Base-by-base conservation (phyloP, 495 filamentous ascomycete genomes). In the Letharia lupina region DNA sequence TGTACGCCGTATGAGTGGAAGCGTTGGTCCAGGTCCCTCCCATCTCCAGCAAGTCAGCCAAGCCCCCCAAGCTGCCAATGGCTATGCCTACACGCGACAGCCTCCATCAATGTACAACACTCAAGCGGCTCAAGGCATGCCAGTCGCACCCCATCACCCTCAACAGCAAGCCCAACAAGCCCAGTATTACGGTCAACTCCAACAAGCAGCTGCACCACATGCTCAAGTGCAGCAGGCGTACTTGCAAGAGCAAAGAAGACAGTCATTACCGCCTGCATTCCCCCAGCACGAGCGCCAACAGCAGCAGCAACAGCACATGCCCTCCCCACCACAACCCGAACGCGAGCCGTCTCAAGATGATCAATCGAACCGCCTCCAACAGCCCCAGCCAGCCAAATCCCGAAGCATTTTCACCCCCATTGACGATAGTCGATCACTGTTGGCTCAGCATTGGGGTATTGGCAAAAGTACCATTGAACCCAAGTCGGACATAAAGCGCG, bases 361-460 rank as follows among this genome's bases (percentile, higher is more conserved):
- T 65, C 82, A 84, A 66, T 81, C 80, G 8, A 82, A 81, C 57
- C 82, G 75, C 69, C 80, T 79, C 77, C 80, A 80, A 31, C 93
- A 91, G 72, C 88, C 89, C 35, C 76, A 89, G n/a, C 84, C 87
- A 18, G 85, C 86, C 28, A 93, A 93, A 75, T 89, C 89, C 11
- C 87, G 91, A 65, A 96, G 92, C 75, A 98, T 98, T 62, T 98
- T 96, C 71, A 98, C 94, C 2, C 94, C 94, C 3, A 96, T 98
- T 65, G 94, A 96, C 69, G 93, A 96, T 72, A 90, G 87, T 65
- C 84, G 90, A 57, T 97, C 94, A 9, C 86, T 96, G 68, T 79
- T 97, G 33, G 89, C 89, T 18, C 89, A 91, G 63, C 91, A 96
- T 76, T 89, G 94, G 73, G 91, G 89, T 50, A 79, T 75, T 15